Percentiles rank a stretch among this genome's conserved stretches.
Evolutionary conservation across 306 rosid species (phyloP).

Genomic region (Geum urbanum): DNA sequence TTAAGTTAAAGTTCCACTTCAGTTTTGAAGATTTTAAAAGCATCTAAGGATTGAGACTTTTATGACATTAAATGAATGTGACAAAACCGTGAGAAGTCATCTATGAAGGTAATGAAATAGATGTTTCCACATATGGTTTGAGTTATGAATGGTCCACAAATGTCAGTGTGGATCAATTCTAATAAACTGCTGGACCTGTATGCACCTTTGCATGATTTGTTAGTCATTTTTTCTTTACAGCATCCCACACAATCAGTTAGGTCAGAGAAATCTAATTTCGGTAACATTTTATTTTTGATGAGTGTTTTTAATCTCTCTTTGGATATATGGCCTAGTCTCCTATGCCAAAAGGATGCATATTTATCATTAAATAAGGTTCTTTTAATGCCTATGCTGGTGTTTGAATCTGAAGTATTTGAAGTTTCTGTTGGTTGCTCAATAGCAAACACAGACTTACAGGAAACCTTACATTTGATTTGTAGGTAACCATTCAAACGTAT

Average conservation of each 20-base stretch:
- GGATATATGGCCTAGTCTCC: background rate
- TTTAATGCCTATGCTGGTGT: background rate
- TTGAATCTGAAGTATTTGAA: too few relatives aligned
- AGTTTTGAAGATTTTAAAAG: slow-evolving; percentile 17
- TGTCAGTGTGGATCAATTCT: background rate
- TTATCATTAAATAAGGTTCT: background rate
- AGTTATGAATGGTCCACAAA: background rate
- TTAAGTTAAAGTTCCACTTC: background rate
- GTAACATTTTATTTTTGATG: background rate
- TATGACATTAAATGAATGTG: background rate
- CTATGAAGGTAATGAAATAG: slow-evolving; percentile 3
- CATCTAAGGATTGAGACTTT: background rate
- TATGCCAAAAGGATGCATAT: background rate
- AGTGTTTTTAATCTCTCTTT: background rate
- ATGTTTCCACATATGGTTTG: background rate
- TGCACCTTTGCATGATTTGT: background rate
- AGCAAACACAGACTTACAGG: too few relatives aligned
- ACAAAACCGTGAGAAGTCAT: background rate
- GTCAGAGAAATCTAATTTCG: background rate
- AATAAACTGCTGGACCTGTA: background rate
- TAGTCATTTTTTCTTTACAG: background rate
- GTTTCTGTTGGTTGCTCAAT: too few relatives aligned
- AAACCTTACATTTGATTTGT: too few relatives aligned
- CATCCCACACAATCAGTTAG: background rate
- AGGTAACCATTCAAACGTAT: too few relatives aligned